Evolutionary conservation across 1,284 basidiomycete genomes (phyloP).

Genomic region (Athelia sp.): DNA sequence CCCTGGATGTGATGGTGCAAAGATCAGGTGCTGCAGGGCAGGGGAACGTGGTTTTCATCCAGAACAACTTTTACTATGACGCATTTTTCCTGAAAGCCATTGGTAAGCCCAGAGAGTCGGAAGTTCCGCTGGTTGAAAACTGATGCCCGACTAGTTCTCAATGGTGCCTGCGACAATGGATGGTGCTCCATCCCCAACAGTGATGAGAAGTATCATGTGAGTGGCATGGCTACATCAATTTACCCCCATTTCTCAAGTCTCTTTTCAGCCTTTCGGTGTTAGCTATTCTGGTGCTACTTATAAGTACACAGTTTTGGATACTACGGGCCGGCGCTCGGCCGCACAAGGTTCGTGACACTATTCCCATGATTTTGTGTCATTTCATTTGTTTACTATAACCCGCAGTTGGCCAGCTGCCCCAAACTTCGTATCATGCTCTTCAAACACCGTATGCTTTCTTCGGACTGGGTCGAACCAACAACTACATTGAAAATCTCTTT

Average conservation of each 20-base stretch:
- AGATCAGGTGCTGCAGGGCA: constrained; percentile 64
- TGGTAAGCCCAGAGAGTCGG: constrained; percentile 39
- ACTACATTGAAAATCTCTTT: constrained; percentile 97
- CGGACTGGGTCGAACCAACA: constrained; percentile 98
- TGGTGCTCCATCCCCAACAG: constrained; percentile 65
- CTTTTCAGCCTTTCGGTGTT: constrained; percentile 79
- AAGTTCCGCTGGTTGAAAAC: not conserved
- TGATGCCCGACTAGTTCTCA: constrained; percentile 58
- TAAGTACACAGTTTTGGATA: constrained; percentile 96
- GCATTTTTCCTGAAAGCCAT: constrained; percentile 98
- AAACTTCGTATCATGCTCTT: constrained; percentile 87
- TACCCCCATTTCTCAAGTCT: no score
- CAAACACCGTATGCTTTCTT: constrained; percentile 93
- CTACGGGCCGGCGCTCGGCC: constrained; percentile 84
- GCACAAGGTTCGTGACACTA: constrained; percentile 91
- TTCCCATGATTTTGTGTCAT: no score
- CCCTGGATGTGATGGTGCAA: constrained; percentile 90
- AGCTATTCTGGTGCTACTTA: constrained; percentile 94
- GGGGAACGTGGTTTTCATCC: constrained; percentile 77
- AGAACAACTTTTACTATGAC: constrained; percentile 98
- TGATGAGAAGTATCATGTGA: constrained; percentile 67
- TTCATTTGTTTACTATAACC: not conserved
- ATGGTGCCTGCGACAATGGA: constrained; percentile 85
- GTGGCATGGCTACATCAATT: constrained; percentile 60
- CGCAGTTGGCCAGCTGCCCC: constrained; percentile 86